A percentile compares a stretch with the other conserved stretches of the same genome.
Evolutionary conservation across 108 stramenopile genomes (phyloP).

Genomic region (Nannochloropsis granulata): DNA sequence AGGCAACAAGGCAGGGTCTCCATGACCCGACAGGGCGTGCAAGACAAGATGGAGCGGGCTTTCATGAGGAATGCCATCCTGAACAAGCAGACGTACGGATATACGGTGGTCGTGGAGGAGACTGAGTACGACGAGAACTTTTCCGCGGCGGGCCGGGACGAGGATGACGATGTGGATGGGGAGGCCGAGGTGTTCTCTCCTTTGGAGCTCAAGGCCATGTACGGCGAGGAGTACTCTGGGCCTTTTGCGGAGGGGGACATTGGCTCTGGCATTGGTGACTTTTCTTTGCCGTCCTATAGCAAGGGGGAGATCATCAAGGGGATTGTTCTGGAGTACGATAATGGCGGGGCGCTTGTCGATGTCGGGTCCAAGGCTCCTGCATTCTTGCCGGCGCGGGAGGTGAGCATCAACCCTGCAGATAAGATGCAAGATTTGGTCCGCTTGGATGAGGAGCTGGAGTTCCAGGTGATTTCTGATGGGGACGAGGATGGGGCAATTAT

Average conservation of each 20-base stretch:
- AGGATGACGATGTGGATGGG: not conserved
- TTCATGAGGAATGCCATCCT: not conserved
- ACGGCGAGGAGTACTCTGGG: not conserved
- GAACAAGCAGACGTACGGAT: not conserved
- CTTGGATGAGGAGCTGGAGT: conserved; percentile 58
- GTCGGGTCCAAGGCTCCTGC: conserved; percentile 85
- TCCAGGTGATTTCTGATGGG: conserved; percentile 85
- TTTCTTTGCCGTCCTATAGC: conserved; percentile 1
- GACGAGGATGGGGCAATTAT: conserved; percentile 66
- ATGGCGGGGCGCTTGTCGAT: conserved; percentile 25
- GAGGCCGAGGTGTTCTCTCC: not conserved
- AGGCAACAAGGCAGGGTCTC: not conserved
- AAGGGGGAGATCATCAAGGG: conserved; percentile 30
- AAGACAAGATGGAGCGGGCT: not conserved
- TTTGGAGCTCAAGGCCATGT: not conserved
- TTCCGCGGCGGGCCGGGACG: not conserved
- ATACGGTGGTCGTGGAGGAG: not conserved
- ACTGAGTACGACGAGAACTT: not conserved
- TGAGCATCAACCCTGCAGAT: not conserved
- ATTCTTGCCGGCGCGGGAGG: conserved; percentile 68
- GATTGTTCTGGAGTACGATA: conserved; percentile 26
- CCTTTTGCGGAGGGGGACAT: not conserved
- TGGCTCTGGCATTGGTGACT: not conserved
- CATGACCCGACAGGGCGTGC: not conserved
- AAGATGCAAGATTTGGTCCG: conserved; percentile 50